Conservation (phyloP, 2,329 filamentous ascomycete genomes). For the Lecanoromycetidae sp. region DNA sequence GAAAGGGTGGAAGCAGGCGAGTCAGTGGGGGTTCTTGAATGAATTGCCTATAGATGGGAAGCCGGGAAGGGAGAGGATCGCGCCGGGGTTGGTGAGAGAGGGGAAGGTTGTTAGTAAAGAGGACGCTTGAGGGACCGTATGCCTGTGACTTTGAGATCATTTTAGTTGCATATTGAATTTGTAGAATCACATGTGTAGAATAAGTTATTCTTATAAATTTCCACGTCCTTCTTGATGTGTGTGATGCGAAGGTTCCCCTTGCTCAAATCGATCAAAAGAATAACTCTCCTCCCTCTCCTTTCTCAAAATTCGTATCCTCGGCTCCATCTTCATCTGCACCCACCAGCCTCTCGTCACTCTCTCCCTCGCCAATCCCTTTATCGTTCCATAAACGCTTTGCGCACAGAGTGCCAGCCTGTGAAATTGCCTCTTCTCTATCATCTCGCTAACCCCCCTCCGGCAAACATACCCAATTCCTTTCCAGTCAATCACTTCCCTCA, state of each 20-base stretch:
- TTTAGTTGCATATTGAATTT: background rate
- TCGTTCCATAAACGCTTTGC: background rate
- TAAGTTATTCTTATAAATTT: no score
- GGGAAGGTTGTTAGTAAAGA: conserved; percentile 10
- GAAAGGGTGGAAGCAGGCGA: conserved; percentile 20
- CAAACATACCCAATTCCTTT: background rate
- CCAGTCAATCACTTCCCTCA: background rate
- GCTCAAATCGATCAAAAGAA: background rate
- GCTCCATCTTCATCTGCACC: conserved; percentile 12
- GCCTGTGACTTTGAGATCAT: background rate
- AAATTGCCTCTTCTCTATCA: background rate
- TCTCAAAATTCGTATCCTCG: conserved; percentile 11
- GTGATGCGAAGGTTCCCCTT: background rate
- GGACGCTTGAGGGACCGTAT: background rate
- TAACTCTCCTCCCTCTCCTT: conserved; percentile 1
- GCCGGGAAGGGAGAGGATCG: conserved; percentile 10
- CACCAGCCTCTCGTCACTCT: conserved; percentile 13
- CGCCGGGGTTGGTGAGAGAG: conserved; percentile 13
- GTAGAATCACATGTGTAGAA: background rate
- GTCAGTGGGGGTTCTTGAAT: conserved; percentile 22
- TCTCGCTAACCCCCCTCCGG: background rate
- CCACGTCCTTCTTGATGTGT: background rate
- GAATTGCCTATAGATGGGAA: conserved; percentile 18
- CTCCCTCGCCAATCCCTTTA: conserved; percentile 2
- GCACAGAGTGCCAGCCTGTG: background rate